Evolutionary conservation across 495 filamentous ascomycete species (phyloP), one percentile per base, ranked within the genome.

Genomic region (Neurospora hispaniola): DNA sequence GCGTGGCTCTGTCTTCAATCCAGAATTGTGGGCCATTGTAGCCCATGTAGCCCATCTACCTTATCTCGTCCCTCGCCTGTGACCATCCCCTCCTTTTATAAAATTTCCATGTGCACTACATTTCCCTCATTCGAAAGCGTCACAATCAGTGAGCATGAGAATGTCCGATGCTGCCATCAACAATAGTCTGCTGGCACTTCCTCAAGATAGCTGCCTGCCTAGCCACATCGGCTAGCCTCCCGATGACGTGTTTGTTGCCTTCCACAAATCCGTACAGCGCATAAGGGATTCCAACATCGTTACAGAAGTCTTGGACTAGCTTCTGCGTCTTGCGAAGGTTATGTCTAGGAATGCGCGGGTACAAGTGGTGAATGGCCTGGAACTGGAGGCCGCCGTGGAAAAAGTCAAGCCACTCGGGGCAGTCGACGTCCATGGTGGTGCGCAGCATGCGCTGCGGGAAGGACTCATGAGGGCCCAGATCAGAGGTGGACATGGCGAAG

Each of bases 381-480:
- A 98, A 98, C 80, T 99, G 96, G 78, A 99, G 83, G 43, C 96
- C 96, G 20, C 96, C 96, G 77, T 99, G 96, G 81, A 99, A 89
- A 80, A 96, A 99, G 78, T 99, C 96, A 20, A 99, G 85, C 96
- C 96, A 99, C 40, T 89, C 84, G 1, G 96, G 93, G 79, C 96
- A 99, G 79, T 97, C 95, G 20, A 99, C 91, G 74, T 99, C 96
- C 96, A 98, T 98, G 9, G 96, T 98, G 12, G 96, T 99, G 72
- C 96, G 88, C 69, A 99, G 86, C 96, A 98, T 98, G 81, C 91
- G 93, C 83, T 99, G 96, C 3, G 96, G 90, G 80, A 98, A 99
- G 16, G 92, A 95, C 82, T 99, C 96, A 71, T 90, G 84, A 4
- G 90, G 86, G 1, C 96, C 96, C 38, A 97, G 84, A 76, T 98